These are phyloP conservation scores for Colletotrichum musicola DNA, from an alignment of 2,329 filamentous ascomycete genomes.

Conservation along the genomic window DNA sequence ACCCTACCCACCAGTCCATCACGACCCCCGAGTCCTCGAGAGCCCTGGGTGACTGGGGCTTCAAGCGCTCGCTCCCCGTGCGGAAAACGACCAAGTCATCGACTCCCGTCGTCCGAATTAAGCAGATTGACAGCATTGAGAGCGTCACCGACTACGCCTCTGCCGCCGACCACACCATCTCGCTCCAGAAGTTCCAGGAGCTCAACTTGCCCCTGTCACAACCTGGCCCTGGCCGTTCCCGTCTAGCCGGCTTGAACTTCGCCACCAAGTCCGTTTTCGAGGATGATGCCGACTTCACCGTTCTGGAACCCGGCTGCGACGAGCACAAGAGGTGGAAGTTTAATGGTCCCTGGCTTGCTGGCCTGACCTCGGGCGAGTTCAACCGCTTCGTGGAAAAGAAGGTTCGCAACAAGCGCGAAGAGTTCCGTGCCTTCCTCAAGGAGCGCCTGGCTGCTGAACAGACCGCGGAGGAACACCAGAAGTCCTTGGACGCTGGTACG, in stretches of 20 bases:
- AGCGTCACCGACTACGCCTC: slow-evolving; percentile 91
- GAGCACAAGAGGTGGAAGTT: slow-evolving; percentile 73
- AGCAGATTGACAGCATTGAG: slow-evolving; percentile 85
- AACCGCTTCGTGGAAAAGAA: slow-evolving; percentile 65
- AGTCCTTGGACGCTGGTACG: slow-evolving; percentile 55
- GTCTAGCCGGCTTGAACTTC: slow-evolving; percentile 19
- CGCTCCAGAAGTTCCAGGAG: slow-evolving; percentile 88
- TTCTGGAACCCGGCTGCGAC: slow-evolving; percentile 42
- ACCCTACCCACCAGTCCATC: slow-evolving; percentile 87
- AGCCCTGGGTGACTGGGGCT: slow-evolving; percentile 87
- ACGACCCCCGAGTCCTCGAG: slow-evolving; percentile 81
- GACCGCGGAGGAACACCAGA: slow-evolving; percentile 51
- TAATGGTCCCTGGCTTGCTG: slow-evolving; percentile 74
- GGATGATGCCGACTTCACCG: slow-evolving; percentile 67
- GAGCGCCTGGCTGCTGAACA: slow-evolving; percentile 60
- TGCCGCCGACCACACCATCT: slow-evolving; percentile 83
- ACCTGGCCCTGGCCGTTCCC: slow-evolving; percentile 47
- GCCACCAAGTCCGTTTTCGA: slow-evolving; percentile 70
- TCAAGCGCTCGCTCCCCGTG: slow-evolving; percentile 86
- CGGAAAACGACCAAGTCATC: slow-evolving; percentile 79
- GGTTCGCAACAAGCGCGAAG: slow-evolving; percentile 64
- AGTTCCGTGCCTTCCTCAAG: slow-evolving; percentile 69
- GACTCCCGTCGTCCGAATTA: slow-evolving; percentile 81
- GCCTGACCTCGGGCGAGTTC: slow-evolving; percentile 73
- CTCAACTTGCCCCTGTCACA: slow-evolving; percentile 79